Percentiles rank a stretch among this genome's conserved stretches.
Evolutionary conservation across 176 grass and related monocot species (phyloP).

Genomic region (Ampelocalamus luodianensis): DNA sequence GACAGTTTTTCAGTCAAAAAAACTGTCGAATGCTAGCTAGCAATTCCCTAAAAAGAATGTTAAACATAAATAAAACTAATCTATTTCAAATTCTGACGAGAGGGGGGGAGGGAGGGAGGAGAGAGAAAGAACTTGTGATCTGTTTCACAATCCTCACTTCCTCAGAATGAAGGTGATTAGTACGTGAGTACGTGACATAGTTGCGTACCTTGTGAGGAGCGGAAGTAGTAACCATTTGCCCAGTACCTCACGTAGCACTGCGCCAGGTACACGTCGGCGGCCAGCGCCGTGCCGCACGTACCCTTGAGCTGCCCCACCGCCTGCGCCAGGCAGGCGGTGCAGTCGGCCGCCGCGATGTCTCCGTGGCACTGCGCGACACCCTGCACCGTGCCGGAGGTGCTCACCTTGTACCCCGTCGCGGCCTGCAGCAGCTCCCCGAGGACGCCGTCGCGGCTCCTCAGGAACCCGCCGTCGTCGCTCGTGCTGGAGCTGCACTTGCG

Average conservation of each 20-base stretch:
- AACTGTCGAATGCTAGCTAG: too few relatives aligned
- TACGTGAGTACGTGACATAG: neutral
- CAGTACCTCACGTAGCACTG: conserved; percentile 90
- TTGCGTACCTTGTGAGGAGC: conserved; percentile 56
- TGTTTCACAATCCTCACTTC: neutral
- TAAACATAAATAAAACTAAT: neutral
- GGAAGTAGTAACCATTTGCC: conserved; percentile 60
- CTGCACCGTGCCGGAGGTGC: conserved; percentile 58
- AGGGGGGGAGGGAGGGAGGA: too few relatives aligned
- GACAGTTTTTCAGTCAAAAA: too few relatives aligned
- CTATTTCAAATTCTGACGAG: neutral
- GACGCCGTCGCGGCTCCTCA: conserved; percentile 58
- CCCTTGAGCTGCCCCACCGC: conserved; percentile 66
- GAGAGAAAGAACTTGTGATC: neutral
- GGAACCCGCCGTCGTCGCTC: conserved; percentile 62
- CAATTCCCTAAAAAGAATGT: too few relatives aligned
- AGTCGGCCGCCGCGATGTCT: conserved; percentile 52
- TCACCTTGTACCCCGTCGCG: conserved; percentile 56
- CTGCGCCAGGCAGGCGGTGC: conserved; percentile 65
- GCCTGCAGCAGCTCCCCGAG: conserved; percentile 49
- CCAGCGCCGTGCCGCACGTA: conserved; percentile 58
- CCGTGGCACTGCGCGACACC: conserved; percentile 77
- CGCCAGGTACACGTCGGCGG: conserved; percentile 73
- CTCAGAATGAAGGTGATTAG: neutral
- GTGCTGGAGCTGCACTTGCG: conserved; percentile 62